Evolutionary conservation across 2,329 filamentous ascomycete genomes (phyloP), one percentile per base, ranked within the genome.

Genomic region (Pyrenophora graminea): DNA sequence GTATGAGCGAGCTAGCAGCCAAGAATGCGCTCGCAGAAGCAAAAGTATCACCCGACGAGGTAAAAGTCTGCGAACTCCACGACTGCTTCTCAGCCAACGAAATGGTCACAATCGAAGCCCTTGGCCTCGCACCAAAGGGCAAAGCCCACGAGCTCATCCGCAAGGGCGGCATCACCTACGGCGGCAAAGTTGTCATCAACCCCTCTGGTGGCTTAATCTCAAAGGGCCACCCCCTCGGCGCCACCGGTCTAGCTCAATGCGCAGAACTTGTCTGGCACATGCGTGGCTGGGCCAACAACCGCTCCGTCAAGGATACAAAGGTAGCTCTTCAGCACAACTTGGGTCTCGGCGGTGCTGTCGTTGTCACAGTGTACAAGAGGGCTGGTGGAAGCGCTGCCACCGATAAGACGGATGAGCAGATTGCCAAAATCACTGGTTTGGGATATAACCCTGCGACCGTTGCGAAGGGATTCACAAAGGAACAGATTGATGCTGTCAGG

Each of bases 41-140:
- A 0, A 82, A 84, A 18, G 81, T 85, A 2, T 77, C 76, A 4
- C 77, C 89, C 0, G 74, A 78, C 30, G 89, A 96, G 59, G 82
- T 93, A 57, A 85, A 88, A 67, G 89, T 97, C 13, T 91, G 90
- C 68, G 93, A 97, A 78, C 80, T 97, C 54, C 94, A 97, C 76
- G 94, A 97, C 78, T 97, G 94, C 79, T 97, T 97, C 82, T 91
- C 87, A 15, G 87, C 93, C 21, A 97, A 97, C 73, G 90, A 97
- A 79, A 89, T 97, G 88, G 83, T 94, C 44, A 87, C 86, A 1
- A 86, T 97, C 43, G 93, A 97, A 70, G 90, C 90, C 0, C 82
- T 97, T 1, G 91, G 91, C 1, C 82, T 97, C 9, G 71, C 81
- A 34, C 85, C 85, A 51, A 84, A 82, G 12, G 93, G 93, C 13